Percentiles rank a stretch among this genome's conserved stretches.
phyloP scores from a whole-genome alignment of 2,329 filamentous ascomycete species.

The Aspergillus vadensis region DNA sequence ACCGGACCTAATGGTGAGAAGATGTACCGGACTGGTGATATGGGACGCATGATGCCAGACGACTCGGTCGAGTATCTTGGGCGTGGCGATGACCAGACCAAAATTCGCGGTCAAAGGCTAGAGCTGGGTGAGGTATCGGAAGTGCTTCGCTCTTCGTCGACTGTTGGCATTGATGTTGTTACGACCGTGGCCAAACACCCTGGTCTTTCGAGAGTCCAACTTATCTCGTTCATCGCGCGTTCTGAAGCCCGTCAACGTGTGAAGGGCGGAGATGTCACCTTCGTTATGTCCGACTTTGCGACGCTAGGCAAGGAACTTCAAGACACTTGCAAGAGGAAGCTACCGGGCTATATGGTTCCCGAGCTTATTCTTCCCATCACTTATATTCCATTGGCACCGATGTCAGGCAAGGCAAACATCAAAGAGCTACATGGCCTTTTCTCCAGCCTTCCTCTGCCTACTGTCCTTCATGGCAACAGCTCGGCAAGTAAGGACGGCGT shows the following conservation, averaged over 20 bases:
- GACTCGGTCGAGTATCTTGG: constrained; percentile 73
- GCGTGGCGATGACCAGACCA: constrained; percentile 78
- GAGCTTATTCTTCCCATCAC: constrained; percentile 30
- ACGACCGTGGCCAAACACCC: constrained; percentile 35
- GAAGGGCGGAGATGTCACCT: constrained; percentile 15
- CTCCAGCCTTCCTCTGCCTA: constrained; percentile 26
- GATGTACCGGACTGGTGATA: constrained; percentile 79
- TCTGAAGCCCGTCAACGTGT: constrained; percentile 13
- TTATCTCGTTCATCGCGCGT: constrained; percentile 33
- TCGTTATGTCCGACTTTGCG: constrained; percentile 23
- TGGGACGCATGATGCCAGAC: constrained; percentile 75
- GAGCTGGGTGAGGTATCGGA: constrained; percentile 71
- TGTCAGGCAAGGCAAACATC: constrained; percentile 37
- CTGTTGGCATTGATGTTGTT: constrained; percentile 27
- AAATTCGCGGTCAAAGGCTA: constrained; percentile 78
- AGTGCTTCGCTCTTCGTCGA: constrained; percentile 29
- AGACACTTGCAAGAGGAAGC: constrained; percentile 27
- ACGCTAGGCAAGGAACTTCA: constrained; percentile 28
- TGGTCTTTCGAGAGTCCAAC: constrained; percentile 28
- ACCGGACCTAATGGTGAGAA: constrained; percentile 33
- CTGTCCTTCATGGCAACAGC: constrained; percentile 26
- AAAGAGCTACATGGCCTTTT: constrained; percentile 36
- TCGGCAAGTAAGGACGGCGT: background rate
- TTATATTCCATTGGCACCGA: constrained; percentile 29
- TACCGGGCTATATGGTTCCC: constrained; percentile 33